phyloP scores from a whole-genome alignment of 345 rosid genomes.

The Pseudoturritis turrita region DNA sequence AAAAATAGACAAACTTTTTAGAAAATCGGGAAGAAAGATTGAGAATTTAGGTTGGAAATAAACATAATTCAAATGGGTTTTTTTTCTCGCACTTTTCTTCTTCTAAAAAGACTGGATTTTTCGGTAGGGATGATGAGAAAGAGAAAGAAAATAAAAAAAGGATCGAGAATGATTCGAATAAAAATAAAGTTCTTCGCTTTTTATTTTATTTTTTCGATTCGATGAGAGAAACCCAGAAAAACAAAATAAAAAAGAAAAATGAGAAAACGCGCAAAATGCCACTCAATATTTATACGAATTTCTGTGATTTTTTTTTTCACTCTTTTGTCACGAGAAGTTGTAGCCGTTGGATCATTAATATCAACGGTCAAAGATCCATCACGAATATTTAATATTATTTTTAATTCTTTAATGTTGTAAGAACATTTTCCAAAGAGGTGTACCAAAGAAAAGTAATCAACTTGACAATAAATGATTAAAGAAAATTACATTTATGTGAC shows the following conservation, averaged over 20 bases:
- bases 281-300: constrained; percentile 23
- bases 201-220: neutral
- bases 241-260: neutral
- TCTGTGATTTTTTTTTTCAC: neutral
- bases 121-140: constrained; percentile 21
- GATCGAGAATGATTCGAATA: constrained; percentile 35
- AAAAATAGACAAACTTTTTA: constrained; percentile 23
- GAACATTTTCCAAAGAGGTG: constrained; percentile 20
- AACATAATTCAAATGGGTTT: constrained; percentile 20
- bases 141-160: neutral
- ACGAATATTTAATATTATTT: neutral
- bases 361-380: constrained; percentile 11
- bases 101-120: constrained; percentile 23
- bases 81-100: neutral
- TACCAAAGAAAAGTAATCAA: neutral
- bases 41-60: constrained; percentile 20
- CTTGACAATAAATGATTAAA: neutral
- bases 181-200: constrained; percentile 19
- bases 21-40: constrained; percentile 19
- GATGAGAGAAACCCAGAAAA: constrained; percentile 24
- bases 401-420: neutral
- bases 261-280: constrained; percentile 32
- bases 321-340: neutral
- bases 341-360: constrained; percentile 31
- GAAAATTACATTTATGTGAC: neutral